Evolutionary conservation across 2,329 filamentous ascomycete genomes (phyloP).

Genomic region (Venturia effusa): DNA sequence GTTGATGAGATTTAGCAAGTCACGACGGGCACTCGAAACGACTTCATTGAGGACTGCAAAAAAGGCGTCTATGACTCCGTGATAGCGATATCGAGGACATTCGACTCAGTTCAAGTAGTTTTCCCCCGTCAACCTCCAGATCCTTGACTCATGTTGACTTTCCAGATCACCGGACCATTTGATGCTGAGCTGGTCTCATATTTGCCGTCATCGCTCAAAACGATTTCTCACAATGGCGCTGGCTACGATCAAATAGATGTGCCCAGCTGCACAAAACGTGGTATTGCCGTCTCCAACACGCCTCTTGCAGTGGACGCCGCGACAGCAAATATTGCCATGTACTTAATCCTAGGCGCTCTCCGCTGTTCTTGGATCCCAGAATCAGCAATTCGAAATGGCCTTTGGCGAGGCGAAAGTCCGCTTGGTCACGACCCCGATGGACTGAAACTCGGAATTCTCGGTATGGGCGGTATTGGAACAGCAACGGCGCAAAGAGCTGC

Average conservation of each 20-base stretch:
- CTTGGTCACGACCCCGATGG: conserved; percentile 43
- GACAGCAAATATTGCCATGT: conserved; percentile 39
- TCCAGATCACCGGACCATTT: not conserved
- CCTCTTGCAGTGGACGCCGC: conserved; percentile 40
- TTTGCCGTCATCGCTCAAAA: conserved; percentile 36
- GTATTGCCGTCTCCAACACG: conserved; percentile 35
- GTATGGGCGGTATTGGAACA: conserved; percentile 49
- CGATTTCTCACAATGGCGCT: conserved; percentile 45
- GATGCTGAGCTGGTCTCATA: not conserved
- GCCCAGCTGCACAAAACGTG: conserved; percentile 37
- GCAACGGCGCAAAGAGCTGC: conserved; percentile 38
- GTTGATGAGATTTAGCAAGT: not conserved
- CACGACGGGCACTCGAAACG: not conserved
- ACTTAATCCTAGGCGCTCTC: conserved; percentile 42
- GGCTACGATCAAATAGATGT: conserved; percentile 53
- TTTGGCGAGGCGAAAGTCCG: conserved; percentile 25
- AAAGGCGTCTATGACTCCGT: not conserved
- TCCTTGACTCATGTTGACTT: not conserved
- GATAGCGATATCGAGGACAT: not conserved
- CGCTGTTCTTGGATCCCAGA: conserved; percentile 37
- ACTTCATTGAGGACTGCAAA: not conserved
- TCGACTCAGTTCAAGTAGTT: not conserved
- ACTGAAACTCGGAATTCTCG: conserved; percentile 45
- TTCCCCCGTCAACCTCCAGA: no score
- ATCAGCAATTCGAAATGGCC: conserved; percentile 33